Conservation (phyloP, 163 green algal genomes). For the Trebouxiophyceae sp. region DNA sequence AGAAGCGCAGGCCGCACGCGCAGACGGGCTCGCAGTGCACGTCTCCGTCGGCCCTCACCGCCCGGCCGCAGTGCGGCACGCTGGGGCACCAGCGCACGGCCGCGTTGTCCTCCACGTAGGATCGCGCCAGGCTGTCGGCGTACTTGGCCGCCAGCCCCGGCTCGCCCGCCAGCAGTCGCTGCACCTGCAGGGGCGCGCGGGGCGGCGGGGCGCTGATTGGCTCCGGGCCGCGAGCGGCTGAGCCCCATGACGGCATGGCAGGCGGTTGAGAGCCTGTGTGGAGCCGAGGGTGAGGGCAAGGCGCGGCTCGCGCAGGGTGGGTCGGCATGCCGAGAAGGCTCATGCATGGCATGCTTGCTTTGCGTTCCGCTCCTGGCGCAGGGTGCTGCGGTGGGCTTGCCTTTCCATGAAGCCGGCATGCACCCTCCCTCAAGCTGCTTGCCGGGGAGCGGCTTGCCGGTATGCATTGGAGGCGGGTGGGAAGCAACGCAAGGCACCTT, state of each 20-base stretch:
- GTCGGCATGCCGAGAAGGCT: no score
- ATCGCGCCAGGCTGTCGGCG: conserved; percentile 35
- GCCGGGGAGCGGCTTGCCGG: no score
- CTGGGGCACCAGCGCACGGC: conserved; percentile 74
- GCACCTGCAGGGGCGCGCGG: conserved; percentile 19
- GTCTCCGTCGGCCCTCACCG: conserved; percentile 59
- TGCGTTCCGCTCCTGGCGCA: no score
- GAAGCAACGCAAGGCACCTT: conserved; percentile 20
- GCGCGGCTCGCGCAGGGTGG: background rate
- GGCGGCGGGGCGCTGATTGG: background rate
- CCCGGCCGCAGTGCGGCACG: conserved; percentile 74
- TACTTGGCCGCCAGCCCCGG: conserved; percentile 39
- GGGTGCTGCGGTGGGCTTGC: background rate
- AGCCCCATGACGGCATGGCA: background rate
- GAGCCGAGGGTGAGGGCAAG: background rate
- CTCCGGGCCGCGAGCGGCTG: background rate
- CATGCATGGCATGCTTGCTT: no score
- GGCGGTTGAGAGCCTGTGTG: background rate
- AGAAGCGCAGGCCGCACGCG: conserved; percentile 71
- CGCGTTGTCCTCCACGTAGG: conserved; percentile 47
- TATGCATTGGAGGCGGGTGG: background rate
- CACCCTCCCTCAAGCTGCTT: no score
- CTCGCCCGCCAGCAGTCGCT: conserved; percentile 37
- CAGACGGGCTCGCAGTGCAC: conserved; percentile 74
- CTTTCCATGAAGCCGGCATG: background rate